A percentile compares a stretch with the other conserved stretches of the same genome.
Evolutionary conservation across 176 grass and related monocot species (phyloP).

Genomic region (Lolium perenne): DNA sequence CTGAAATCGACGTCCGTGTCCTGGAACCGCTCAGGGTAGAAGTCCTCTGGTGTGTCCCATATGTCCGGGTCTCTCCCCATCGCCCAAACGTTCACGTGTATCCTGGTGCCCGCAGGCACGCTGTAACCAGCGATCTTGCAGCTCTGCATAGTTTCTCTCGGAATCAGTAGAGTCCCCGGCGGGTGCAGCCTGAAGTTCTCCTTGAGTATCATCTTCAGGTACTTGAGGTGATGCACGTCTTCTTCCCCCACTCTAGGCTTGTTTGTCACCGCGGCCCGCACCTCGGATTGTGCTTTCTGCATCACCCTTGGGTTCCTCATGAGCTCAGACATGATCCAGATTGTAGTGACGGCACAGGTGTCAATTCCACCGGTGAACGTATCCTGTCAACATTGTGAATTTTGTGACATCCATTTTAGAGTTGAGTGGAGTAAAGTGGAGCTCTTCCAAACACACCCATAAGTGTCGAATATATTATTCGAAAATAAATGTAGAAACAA

Average conservation of each 20-base stretch:
- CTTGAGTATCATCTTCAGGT: slow-evolving; percentile 59
- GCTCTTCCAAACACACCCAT: too few species aligned
- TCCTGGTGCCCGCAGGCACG: neutral
- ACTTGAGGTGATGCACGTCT: slow-evolving; percentile 27
- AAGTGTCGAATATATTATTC: too few species aligned
- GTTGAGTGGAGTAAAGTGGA: too few species aligned
- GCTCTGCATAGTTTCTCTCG: slow-evolving; percentile 31
- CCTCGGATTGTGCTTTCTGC: slow-evolving; percentile 36
- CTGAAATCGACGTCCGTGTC: slow-evolving; percentile 44
- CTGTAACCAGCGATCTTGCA: slow-evolving; percentile 40
- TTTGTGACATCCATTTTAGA: neutral
- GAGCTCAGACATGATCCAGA: slow-evolving; percentile 57
- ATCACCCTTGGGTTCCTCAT: slow-evolving; percentile 50
- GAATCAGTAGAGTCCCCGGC: slow-evolving; percentile 32
- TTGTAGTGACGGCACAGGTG: slow-evolving; percentile 31
- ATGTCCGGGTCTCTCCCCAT: slow-evolving; percentile 50
- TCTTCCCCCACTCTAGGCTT: slow-evolving; percentile 45
- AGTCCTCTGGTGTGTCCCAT: slow-evolving; percentile 47
- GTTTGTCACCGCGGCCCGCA: neutral
- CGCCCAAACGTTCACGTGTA: slow-evolving; percentile 47
- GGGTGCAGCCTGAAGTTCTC: slow-evolving; percentile 59
- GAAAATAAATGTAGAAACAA: neutral
- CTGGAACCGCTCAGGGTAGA: slow-evolving; percentile 50
- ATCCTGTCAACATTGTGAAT: slow-evolving; percentile 26
- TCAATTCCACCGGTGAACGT: slow-evolving; percentile 51